Conservation (phyloP, 2,329 filamentous ascomycete genomes). For the Apiospora koreana region DNA sequence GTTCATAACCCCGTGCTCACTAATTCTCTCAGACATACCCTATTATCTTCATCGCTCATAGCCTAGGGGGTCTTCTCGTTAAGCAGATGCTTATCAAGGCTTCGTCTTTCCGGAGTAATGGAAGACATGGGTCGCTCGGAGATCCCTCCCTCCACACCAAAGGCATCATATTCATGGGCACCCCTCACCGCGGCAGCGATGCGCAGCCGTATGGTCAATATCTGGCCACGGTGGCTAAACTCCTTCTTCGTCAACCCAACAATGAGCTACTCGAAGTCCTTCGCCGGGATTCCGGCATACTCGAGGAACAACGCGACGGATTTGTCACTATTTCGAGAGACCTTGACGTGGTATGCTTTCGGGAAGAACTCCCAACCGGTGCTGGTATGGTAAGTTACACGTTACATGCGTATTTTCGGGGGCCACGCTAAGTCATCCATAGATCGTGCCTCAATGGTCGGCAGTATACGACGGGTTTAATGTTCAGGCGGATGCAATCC, state of each 20-base stretch:
- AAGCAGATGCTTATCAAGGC: slow-evolving; percentile 12
- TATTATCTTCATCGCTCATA: slow-evolving; percentile 16
- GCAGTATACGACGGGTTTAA: slow-evolving; percentile 10
- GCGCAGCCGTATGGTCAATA: neutral
- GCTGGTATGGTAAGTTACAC: no score
- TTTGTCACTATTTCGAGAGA: neutral
- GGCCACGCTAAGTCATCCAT: no score
- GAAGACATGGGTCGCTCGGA: neutral
- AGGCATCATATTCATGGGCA: slow-evolving; percentile 15
- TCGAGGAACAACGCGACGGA: slow-evolving; percentile 2
- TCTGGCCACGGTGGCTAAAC: neutral
- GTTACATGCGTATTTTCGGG: no score
- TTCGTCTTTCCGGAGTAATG: neutral
- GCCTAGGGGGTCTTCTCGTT: slow-evolving; percentile 14
- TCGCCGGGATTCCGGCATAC: neutral
- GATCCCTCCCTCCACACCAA: neutral
- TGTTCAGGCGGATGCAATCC: slow-evolving; percentile 5
- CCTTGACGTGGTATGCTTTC: slow-evolving; percentile 13
- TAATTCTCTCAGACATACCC: neutral
- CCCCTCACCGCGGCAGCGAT: slow-evolving; percentile 7
- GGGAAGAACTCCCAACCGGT: slow-evolving; percentile 5
- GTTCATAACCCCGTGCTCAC: neutral
- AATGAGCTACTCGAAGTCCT: neutral
- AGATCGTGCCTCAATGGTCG: neutral
- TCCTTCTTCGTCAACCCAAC: neutral